Conservation (phyloP, 2,329 filamentous ascomycete species). For the Trichophaea hybrida region DNA sequence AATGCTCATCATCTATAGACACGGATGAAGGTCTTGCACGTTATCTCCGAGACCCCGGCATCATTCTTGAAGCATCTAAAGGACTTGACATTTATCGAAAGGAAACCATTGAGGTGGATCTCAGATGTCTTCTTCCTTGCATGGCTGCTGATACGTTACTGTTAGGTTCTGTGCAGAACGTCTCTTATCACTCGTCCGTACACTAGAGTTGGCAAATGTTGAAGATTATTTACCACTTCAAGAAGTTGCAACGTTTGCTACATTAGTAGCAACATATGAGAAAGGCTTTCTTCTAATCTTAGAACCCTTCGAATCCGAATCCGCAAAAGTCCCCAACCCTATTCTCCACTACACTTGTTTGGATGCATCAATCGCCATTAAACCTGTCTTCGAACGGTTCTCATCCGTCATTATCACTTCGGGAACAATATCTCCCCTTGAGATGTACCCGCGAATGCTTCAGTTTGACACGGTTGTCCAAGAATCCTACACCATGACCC, state of each 20-base stretch:
- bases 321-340: constrained; percentile 87
- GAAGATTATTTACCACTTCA: constrained; percentile 95
- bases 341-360: constrained; percentile 95
- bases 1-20: constrained; percentile 41
- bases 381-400: constrained; percentile 92
- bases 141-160: background rate
- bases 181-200: constrained; percentile 83
- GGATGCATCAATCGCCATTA: constrained; percentile 94
- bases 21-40: constrained; percentile 93
- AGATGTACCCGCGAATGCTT: constrained; percentile 99
- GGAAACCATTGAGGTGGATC: constrained; percentile 61
- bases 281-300: constrained; percentile 90
- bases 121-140: background rate
- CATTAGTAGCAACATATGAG: constrained; percentile 88
- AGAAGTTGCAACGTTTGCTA: constrained; percentile 95
- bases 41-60: constrained; percentile 90
- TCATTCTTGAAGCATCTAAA: constrained; percentile 87
- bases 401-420: constrained; percentile 98
- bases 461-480: constrained; percentile 84
- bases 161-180: constrained; percentile 75
- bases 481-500: constrained; percentile 94
- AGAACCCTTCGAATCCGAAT: constrained; percentile 94
- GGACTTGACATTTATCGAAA: constrained; percentile 94
- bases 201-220: constrained; percentile 89
- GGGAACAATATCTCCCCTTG: constrained; percentile 86